phyloP scores from a whole-genome alignment of 257 asterid species.

The Solanum piurae region DNA sequence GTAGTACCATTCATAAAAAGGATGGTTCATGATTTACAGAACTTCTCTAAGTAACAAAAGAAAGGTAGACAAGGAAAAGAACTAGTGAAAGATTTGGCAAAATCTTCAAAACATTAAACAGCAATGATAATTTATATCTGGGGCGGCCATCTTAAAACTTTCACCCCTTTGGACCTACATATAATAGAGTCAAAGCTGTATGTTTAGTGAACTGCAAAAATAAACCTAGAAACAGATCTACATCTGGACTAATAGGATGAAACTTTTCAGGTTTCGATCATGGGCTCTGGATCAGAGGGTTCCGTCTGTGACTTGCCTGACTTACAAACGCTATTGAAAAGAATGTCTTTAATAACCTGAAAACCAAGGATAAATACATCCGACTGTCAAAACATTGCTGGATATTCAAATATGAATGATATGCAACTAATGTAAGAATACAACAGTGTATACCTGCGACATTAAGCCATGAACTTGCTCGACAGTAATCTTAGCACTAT shows the following conservation, averaged over 20 bases:
- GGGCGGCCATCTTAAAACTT: not conserved
- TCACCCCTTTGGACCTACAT: not conserved
- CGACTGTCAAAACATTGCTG: not conserved
- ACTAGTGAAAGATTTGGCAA: not conserved
- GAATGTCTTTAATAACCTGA: slow-evolving; percentile 91
- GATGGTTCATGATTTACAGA: not conserved
- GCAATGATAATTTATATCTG: not conserved
- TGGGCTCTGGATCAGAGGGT: slow-evolving; percentile 74
- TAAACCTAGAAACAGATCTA: not conserved
- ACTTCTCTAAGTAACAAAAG: not conserved
- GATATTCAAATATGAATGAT: not conserved
- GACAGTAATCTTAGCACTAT: slow-evolving; percentile 87
- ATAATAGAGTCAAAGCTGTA: not conserved
- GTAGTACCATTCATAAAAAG: not conserved
- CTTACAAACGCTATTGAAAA: slow-evolving; percentile 75
- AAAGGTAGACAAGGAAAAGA: not conserved
- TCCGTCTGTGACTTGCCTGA: slow-evolving; percentile 40
- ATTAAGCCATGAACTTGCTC: slow-evolving; percentile 98
- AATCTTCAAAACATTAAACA: not conserved
- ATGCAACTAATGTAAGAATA: not conserved
- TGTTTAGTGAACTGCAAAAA: not conserved
- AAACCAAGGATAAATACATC: not conserved
- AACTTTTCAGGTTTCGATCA: slow-evolving; percentile 59
- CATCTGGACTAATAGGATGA: not conserved
- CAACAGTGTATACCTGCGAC: slow-evolving; percentile 58